Conservation (phyloP, 305 asterid genomes). For the Fraxinus angustifolia region DNA sequence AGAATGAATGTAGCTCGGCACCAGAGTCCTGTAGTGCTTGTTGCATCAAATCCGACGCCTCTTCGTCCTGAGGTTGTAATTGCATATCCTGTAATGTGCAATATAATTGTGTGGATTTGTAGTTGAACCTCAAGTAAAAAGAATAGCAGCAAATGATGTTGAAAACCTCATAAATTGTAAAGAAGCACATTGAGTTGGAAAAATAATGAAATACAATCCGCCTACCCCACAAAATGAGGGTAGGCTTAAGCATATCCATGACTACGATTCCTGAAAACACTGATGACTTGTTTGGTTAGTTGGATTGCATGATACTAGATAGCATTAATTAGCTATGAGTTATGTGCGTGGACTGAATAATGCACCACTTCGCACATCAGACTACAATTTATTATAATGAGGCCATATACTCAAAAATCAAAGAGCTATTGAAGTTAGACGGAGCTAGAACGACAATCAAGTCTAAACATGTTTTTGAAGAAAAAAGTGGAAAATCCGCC, state of each 20-base stretch:
- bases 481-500: neutral
- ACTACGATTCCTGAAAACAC: neutral
- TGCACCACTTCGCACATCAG: neutral
- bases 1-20: slow-evolving; percentile 16
- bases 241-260: neutral
- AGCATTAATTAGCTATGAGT: neutral
- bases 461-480: neutral
- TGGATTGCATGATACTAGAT: neutral
- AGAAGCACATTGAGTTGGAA: neutral
- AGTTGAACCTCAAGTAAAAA: neutral
- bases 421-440: neutral
- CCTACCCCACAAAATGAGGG: neutral
- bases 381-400: neutral
- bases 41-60: slow-evolving; percentile 49
- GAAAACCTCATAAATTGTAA: neutral
- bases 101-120: neutral
- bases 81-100: slow-evolving; percentile 51
- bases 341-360: neutral
- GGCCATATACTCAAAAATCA: neutral
- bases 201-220: neutral
- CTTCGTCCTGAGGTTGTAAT: slow-evolving; percentile 57
- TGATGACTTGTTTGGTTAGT: neutral
- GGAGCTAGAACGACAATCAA: neutral
- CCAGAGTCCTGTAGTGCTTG: slow-evolving; percentile 36
- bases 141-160: neutral